Evolutionary conservation across 2,329 filamentous ascomycete genomes (phyloP), one percentile per base, ranked within the genome.

Genomic region (Fusarium luffae): DNA sequence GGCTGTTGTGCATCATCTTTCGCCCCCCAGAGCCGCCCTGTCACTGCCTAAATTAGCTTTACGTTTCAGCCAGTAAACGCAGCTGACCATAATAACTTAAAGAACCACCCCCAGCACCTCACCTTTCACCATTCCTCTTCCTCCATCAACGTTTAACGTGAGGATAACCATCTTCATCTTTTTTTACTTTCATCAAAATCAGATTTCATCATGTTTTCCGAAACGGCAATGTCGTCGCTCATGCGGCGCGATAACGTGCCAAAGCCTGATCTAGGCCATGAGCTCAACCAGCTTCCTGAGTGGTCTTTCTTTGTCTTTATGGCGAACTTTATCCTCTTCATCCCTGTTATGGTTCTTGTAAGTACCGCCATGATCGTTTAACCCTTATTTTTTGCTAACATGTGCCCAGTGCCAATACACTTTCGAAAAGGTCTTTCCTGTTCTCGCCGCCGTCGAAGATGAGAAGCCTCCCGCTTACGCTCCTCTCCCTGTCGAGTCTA

Each of bases 371-470:
- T 4, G 19, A 3, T 16, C 1, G 19, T 48, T 10, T 13, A 27
- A 14, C 14, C 18, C 7, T 43, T 12, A 2, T n/a, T 5, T 16
- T 16, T 16, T 49, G 47, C 49, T 59, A 37, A 42, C 7, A 16
- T 13, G n/a, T 42, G 0, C 11, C n/a, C 21, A 88, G 85, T 70
- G 84, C 66, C 72, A 77, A 58, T 89, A 89, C 79, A 85, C 85
- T 12, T 76, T 89, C 51, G 76, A 80, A 55, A 77, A 79, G 59
- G 75, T 89, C 73, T 86, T 84, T 74, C 83, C 86, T 46, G 82
- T 85, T 57, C 82, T 89, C 64, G 85, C 86, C 76, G 87, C 88
- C 66, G 78, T 89, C 70, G 87, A 89, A 74, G 85, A 89, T 78
- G 85, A 87, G 54, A 83, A 83, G 55, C 84, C 86, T 51, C 85